A percentile compares a stretch with the other conserved stretches of the same genome.
phyloP scores from a whole-genome alignment of 1,284 basidiomycete genomes.

The Vanrija humicola region DNA sequence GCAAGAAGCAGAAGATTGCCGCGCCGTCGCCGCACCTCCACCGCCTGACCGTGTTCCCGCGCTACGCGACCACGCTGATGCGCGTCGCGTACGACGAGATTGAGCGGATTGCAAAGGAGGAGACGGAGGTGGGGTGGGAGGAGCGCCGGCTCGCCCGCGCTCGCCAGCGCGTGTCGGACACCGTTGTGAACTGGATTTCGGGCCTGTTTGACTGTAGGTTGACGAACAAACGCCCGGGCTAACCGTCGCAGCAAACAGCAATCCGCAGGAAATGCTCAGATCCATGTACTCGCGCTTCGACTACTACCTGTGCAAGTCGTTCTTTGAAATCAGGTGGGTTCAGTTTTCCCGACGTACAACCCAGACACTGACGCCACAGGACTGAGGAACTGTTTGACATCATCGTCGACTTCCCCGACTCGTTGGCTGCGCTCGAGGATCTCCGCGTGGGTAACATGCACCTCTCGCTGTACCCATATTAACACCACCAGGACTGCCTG shows the following conservation, averaged over 20 bases:
- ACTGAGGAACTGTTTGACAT: slow-evolving; percentile 91
- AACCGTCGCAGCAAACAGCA: slow-evolving; percentile 16
- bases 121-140: slow-evolving; percentile 66
- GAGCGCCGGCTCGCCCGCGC: slow-evolving; percentile 61
- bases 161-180: slow-evolving; percentile 69
- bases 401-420: slow-evolving; percentile 89
- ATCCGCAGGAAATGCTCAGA: slow-evolving; percentile 54
- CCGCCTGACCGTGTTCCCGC: slow-evolving; percentile 70
- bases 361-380: slow-evolving; percentile 48
- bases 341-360: neutral
- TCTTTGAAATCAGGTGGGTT: slow-evolving; percentile 73
- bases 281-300: slow-evolving; percentile 83
- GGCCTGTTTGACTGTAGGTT: slow-evolving; percentile 60
- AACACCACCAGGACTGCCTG: slow-evolving; percentile 32
- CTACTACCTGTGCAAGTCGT: slow-evolving; percentile 81
- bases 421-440: slow-evolving; percentile 78
- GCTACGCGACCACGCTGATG: slow-evolving; percentile 77
- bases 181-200: slow-evolving; percentile 77
- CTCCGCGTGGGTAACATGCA: slow-evolving; percentile 57
- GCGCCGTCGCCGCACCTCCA: slow-evolving; percentile 55
- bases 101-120: slow-evolving; percentile 63
- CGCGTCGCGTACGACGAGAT: slow-evolving; percentile 81
- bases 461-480: slow-evolving; percentile 4
- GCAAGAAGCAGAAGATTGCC: slow-evolving; percentile 16
- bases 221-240: neutral